Conservation (phyloP, 768 basidiomycete genomes). For the Serpula lacrymans region DNA sequence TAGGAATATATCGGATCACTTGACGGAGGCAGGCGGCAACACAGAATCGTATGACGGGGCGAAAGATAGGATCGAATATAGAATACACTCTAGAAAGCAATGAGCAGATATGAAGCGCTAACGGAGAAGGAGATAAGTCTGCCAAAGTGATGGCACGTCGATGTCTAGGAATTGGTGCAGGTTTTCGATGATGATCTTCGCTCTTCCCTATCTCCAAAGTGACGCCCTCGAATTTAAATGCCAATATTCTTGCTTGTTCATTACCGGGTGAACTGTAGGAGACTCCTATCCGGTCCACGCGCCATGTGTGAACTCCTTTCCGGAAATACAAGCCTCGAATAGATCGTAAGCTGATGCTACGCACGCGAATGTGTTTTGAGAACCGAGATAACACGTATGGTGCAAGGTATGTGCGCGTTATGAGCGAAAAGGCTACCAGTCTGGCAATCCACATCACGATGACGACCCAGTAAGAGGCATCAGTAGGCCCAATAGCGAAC, state of each 20-base stretch:
- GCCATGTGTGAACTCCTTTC: slow-evolving; percentile 49
- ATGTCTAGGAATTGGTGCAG: slow-evolving; percentile 19
- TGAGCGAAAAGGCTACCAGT: slow-evolving; percentile 49
- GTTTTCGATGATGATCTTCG: slow-evolving; percentile 17
- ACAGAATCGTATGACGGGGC: slow-evolving; percentile 56
- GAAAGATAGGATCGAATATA: slow-evolving; percentile 53
- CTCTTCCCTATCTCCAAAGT: slow-evolving; percentile 46
- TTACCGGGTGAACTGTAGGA: slow-evolving; percentile 52
- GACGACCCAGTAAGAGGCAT: slow-evolving; percentile 33
- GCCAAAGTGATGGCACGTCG: slow-evolving; percentile 43
- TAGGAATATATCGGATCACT: slow-evolving; percentile 63
- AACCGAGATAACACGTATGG: slow-evolving; percentile 60
- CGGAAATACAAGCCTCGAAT: slow-evolving; percentile 74
- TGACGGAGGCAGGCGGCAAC: slow-evolving; percentile 55
- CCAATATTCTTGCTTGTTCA: slow-evolving; percentile 50
- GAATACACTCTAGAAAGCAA: slow-evolving; percentile 35
- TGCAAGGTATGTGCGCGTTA: slow-evolving; percentile 63
- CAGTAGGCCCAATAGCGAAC: neutral
- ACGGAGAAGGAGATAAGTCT: slow-evolving; percentile 32
- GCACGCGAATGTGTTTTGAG: slow-evolving; percentile 60
- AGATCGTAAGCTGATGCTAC: slow-evolving; percentile 73
- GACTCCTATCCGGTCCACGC: slow-evolving; percentile 63
- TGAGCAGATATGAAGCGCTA: slow-evolving; percentile 31
- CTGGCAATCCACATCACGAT: slow-evolving; percentile 49
- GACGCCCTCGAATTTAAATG: slow-evolving; percentile 60